Evolutionary conservation across 192 early-diverging fungal species (phyloP).

Genomic region (Pilaira anomala): DNA sequence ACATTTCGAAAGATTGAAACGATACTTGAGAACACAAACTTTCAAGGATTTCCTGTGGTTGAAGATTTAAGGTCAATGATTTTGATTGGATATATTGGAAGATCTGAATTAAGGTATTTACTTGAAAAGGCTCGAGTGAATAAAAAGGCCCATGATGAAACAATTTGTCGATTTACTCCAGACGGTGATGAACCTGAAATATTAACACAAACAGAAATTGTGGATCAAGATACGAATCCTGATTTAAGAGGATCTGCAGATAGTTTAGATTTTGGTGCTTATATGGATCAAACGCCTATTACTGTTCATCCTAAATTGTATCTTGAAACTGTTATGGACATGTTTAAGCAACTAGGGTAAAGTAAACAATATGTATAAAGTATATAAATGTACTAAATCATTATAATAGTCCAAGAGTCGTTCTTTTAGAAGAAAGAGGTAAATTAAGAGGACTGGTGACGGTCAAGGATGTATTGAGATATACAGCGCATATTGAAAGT

Average conservation of each 20-base stretch:
- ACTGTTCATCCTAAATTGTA: constrained; percentile 66
- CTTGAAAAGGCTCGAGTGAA: constrained; percentile 48
- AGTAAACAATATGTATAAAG: no score
- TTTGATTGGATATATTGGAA: constrained; percentile 68
- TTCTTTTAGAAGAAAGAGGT: constrained; percentile 64
- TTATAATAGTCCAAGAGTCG: constrained; percentile 61
- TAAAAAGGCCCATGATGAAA: constrained; percentile 42
- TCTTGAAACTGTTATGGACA: constrained; percentile 72
- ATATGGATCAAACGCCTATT: constrained; percentile 65
- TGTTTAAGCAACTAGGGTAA: constrained; percentile 81
- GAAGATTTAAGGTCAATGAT: constrained; percentile 56
- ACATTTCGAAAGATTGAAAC: constrained; percentile 47
- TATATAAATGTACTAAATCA: no score
- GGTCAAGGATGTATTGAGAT: constrained; percentile 71
- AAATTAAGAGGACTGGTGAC: constrained; percentile 67
- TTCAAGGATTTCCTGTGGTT: constrained; percentile 76
- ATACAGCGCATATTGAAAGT: constrained; percentile 49
- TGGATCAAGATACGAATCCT: constrained; percentile 18
- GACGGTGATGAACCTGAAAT: constrained; percentile 29
- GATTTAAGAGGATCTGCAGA: constrained; percentile 31
- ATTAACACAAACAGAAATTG: constrained; percentile 9
- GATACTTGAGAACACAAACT: constrained; percentile 50
- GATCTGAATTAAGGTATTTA: constrained; percentile 57
- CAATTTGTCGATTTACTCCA: constrained; percentile 48
- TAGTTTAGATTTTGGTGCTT: constrained; percentile 50